Percentiles rank a stretch among this genome's conserved stretches.
Evolutionary conservation across 192 early-diverging fungal species (phyloP).

Genomic region (Coemansia sp.): DNA sequence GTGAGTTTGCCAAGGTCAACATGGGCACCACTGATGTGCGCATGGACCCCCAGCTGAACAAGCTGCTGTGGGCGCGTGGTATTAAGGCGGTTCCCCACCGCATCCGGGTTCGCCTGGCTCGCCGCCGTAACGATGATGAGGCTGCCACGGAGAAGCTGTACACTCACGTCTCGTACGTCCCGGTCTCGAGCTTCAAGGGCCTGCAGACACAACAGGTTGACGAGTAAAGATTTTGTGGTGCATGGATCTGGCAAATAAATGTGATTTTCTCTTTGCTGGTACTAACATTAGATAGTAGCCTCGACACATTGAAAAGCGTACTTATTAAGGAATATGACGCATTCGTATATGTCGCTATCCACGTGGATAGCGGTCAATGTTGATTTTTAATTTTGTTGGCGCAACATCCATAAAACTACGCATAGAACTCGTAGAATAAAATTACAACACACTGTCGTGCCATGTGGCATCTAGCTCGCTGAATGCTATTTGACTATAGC

Average conservation of each 20-base stretch:
- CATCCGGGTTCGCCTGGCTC: conserved; percentile 90
- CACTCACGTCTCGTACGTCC: conserved; percentile 88
- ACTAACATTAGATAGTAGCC: no score
- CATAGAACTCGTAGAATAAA: no score
- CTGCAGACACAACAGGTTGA: conserved; percentile 68
- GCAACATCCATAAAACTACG: no score
- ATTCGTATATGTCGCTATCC: no score
- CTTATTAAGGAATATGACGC: no score
- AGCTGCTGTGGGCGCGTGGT: conserved; percentile 90
- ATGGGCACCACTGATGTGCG: conserved; percentile 98
- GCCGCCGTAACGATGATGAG: conserved; percentile 97
- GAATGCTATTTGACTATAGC: no score
- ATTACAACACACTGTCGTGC: no score
- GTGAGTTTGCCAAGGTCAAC: conserved; percentile 82
- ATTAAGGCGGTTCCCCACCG: conserved; percentile 94
- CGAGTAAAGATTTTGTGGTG: conserved; percentile 56
- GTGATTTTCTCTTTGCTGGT: no score
- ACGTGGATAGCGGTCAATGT: no score
- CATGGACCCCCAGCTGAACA: conserved; percentile 93
- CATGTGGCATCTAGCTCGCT: no score
- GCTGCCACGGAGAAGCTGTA: conserved; percentile 96
- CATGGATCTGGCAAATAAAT: background rate
- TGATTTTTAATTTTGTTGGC: no score
- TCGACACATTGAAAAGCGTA: no score
- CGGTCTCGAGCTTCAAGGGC: conserved; percentile 88